Evolutionary conservation across 1,284 basidiomycete genomes (phyloP).

Genomic region (Heliocybe sulcata): DNA sequence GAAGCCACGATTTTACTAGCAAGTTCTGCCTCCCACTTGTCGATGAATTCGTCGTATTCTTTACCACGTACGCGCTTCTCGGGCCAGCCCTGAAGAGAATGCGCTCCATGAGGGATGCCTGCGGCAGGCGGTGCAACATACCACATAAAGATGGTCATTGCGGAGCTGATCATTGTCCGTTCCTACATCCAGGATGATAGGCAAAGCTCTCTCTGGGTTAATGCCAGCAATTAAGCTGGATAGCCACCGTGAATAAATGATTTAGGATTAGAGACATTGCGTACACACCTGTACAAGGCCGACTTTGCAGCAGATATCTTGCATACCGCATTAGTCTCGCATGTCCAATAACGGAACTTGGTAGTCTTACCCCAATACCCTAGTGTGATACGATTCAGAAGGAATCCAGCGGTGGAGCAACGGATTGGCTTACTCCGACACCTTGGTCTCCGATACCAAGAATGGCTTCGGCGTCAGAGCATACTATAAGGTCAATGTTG

Average conservation of each 20-base stretch:
- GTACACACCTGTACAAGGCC: slow-evolving; percentile 67
- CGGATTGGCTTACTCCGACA: slow-evolving; percentile 40
- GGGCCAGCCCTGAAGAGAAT: slow-evolving; percentile 48
- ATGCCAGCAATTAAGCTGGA: slow-evolving; percentile 72
- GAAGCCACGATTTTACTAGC: slow-evolving; percentile 20
- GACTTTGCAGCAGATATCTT: slow-evolving; percentile 87
- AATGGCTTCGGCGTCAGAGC: slow-evolving; percentile 80
- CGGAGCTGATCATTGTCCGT: slow-evolving; percentile 65
- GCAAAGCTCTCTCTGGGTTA: slow-evolving; percentile 61
- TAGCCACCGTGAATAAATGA: neutral
- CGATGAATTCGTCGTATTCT: slow-evolving; percentile 61
- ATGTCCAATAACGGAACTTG: no score
- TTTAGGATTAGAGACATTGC: neutral
- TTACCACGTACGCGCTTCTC: slow-evolving; percentile 57
- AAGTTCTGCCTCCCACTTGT: slow-evolving; percentile 38
- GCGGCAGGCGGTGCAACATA: slow-evolving; percentile 21
- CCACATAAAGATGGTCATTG: slow-evolving; percentile 62
- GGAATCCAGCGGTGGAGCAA: neutral
- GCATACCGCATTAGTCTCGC: neutral
- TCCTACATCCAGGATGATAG: slow-evolving; percentile 71
- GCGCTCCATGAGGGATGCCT: neutral
- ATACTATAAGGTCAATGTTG: slow-evolving; percentile 69
- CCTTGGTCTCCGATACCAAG: slow-evolving; percentile 77
- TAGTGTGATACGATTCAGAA: slow-evolving; percentile 11
- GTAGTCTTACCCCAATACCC: slow-evolving; percentile 44